Conservation (phyloP, 148 eudicot genomes). For the Camellia lanceoleosa region DNA sequence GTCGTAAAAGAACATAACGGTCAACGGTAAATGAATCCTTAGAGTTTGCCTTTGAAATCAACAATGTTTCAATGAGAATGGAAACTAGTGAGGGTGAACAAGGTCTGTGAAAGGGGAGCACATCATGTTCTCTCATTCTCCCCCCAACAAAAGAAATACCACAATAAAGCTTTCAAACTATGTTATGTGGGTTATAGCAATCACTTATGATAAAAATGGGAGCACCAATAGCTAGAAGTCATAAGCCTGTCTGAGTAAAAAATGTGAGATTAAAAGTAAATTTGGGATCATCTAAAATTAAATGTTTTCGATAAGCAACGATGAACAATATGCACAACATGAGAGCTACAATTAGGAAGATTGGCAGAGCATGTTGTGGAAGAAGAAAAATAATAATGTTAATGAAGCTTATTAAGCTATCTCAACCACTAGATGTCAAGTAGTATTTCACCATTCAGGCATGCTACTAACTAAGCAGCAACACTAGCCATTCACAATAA, state of each 20-base stretch:
- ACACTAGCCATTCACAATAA: background rate
- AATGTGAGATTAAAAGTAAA: background rate
- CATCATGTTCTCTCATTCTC: background rate
- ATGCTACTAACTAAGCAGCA: slow-evolving; percentile 10
- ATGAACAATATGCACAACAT: background rate
- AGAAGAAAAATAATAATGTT: background rate
- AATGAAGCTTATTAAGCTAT: background rate
- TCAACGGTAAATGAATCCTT: background rate
- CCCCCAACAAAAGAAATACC: background rate
- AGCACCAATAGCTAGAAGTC: background rate
- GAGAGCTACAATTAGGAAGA: background rate
- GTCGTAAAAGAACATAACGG: background rate
- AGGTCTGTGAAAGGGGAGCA: background rate
- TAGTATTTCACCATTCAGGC: background rate
- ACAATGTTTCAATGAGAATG: background rate
- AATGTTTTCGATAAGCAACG: background rate
- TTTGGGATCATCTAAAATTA: background rate
- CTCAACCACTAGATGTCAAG: background rate
- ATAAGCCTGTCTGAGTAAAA: background rate
- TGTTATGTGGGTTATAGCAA: background rate
- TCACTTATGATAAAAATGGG: background rate
- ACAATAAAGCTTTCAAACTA: background rate
- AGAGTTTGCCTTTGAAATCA: background rate
- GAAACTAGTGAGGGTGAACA: background rate
- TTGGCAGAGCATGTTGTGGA: background rate